phyloP scores from a whole-genome alignment of 805 yeast species.

The Alloascoidea africana region DNA sequence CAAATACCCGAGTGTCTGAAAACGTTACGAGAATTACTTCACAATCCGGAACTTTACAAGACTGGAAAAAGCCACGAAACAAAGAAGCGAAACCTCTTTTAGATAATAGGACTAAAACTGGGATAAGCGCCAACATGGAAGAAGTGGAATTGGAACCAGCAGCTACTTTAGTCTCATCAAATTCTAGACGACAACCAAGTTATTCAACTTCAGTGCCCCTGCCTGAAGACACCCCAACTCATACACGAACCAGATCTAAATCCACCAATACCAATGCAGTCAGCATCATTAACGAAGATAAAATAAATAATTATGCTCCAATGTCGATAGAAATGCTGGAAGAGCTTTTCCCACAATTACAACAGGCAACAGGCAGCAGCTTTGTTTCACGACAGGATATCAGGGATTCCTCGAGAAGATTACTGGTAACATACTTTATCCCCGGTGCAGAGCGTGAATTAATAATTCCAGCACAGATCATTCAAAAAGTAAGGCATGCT shows the following conservation, averaged over 20 bases:
- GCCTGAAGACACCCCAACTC: not conserved
- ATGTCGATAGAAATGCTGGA: slow-evolving; percentile 12
- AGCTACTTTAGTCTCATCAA: too few relatives aligned
- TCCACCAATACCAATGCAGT: not conserved
- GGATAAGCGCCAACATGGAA: not conserved
- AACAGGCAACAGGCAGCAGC: slow-evolving; percentile 11
- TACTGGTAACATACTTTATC: slow-evolving; percentile 39
- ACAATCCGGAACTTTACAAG: too few relatives aligned
- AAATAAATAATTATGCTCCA: slow-evolving; percentile 15
- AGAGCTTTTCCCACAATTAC: slow-evolving; percentile 13
- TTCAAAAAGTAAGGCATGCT: slow-evolving; percentile 41
- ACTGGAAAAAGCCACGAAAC: too few relatives aligned
- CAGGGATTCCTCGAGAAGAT: slow-evolving; percentile 44
- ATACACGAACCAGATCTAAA: not conserved
- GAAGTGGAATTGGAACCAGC: too few relatives aligned
- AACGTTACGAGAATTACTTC: too few relatives aligned
- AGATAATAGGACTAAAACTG: not conserved
- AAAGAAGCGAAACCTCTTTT: not conserved
- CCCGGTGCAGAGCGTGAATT: slow-evolving; percentile 55
- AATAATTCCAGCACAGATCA: slow-evolving; percentile 52
- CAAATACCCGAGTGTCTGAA: too few relatives aligned
- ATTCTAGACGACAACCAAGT: not conserved
- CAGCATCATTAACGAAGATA: slow-evolving; percentile 13
- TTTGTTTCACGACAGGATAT: slow-evolving; percentile 45
- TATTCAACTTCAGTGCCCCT: not conserved